phyloP scores from a whole-genome alignment of 306 rosid genomes.

The Cucumis cinereus region DNA sequence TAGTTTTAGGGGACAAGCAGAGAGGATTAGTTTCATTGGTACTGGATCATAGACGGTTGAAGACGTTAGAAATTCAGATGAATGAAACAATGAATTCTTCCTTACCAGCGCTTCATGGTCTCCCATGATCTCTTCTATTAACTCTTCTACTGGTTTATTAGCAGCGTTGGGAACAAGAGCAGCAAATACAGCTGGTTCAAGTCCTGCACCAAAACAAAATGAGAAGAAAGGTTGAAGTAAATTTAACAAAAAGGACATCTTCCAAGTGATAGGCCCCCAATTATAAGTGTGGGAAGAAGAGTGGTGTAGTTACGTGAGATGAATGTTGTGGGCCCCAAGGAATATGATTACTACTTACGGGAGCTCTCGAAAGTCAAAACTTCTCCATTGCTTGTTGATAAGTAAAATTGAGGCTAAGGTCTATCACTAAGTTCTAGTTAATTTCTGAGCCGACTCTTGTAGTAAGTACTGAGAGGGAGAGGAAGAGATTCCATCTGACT shows the following conservation, averaged over 20 bases:
- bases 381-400: too few relatives aligned
- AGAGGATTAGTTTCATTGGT: not conserved
- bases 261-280: not conserved
- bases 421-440: not conserved
- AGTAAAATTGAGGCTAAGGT: too few relatives aligned
- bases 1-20: not conserved
- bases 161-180: slow-evolving; percentile 97
- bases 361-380: too few relatives aligned
- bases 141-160: slow-evolving; percentile 49
- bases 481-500: not conserved
- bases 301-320: too few relatives aligned
- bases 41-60: not conserved
- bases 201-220: slow-evolving; percentile 37
- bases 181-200: slow-evolving; percentile 70
- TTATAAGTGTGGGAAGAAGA: too few relatives aligned
- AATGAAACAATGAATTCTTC: not conserved
- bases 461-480: not conserved
- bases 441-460: not conserved
- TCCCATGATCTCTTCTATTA: slow-evolving; percentile 71
- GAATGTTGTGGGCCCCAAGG: too few relatives aligned
- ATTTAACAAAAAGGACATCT: not conserved
- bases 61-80: not conserved
- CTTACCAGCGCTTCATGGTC: slow-evolving; percentile 81
- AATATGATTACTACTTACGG: too few relatives aligned
- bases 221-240: not conserved